These are phyloP conservation scores for Fusarium xyrophilum DNA, from an alignment of 2,329 filamentous ascomycete genomes.

Conservation along the genomic window DNA sequence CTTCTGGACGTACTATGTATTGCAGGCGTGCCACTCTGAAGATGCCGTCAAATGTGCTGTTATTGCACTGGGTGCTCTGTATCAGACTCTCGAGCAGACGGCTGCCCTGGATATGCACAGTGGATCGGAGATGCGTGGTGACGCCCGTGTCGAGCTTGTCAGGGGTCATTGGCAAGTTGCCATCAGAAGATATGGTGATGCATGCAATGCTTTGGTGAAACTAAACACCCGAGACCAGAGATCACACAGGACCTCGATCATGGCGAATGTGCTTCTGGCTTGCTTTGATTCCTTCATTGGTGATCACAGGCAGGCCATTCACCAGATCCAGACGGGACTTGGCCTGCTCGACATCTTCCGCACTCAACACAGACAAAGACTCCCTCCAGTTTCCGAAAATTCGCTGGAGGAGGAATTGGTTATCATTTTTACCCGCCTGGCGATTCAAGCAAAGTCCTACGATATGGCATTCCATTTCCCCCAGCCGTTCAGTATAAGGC, in stretches of 20 bases:
- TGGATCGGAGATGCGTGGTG: slow-evolving; percentile 13
- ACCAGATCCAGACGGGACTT: slow-evolving; percentile 66
- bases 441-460: slow-evolving; percentile 71
- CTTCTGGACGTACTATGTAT: slow-evolving; percentile 69
- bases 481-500: slow-evolving; percentile 65
- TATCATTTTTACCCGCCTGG: slow-evolving; percentile 68
- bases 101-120: slow-evolving; percentile 55
- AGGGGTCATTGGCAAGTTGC: slow-evolving; percentile 66
- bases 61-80: slow-evolving; percentile 69
- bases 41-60: slow-evolving; percentile 69
- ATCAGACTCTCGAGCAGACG: slow-evolving; percentile 69
- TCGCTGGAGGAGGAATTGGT: slow-evolving; percentile 65
- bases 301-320: slow-evolving; percentile 66
- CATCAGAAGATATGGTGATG: slow-evolving; percentile 64
- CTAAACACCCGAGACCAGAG: slow-evolving; percentile 52
- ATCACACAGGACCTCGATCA: slow-evolving; percentile 63
- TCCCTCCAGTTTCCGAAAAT: slow-evolving; percentile 48
- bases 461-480: slow-evolving; percentile 74
- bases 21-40: slow-evolving; percentile 69
- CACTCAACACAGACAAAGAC: slow-evolving; percentile 49
- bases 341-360: slow-evolving; percentile 61
- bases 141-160: slow-evolving; percentile 44
- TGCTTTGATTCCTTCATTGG: slow-evolving; percentile 73
- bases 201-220: slow-evolving; percentile 58
- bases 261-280: slow-evolving; percentile 70